Base-by-base conservation (phyloP, 2,329 filamentous ascomycete genomes). In the Nigrograna mackinnonii region DNA sequence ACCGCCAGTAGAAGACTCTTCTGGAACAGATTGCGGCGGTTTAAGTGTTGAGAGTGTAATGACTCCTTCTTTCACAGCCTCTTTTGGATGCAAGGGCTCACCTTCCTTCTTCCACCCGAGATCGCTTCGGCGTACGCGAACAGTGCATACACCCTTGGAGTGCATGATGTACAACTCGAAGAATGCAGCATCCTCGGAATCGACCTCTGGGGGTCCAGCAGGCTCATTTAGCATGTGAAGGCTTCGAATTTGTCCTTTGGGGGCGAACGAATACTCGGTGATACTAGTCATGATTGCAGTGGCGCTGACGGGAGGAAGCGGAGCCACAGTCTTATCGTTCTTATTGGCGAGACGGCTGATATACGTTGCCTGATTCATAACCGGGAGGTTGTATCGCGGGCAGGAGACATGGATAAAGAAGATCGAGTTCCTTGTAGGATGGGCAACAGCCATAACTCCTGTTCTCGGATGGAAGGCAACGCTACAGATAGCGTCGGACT, bases 141-240 rank as follows among this genome's bases (percentile, higher is more conserved):
- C 68, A 58, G 89, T 92, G 14, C 91, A 91, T n/a, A 97, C 91
- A 47, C 94, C 94, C 72, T 91, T 95, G 9, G 94, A 96, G 69
- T 99, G 92, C 86, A 96, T 95, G 22, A 90, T 87, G 66, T 99
- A 99, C 7, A 99, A 79, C 73, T 99, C 94, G 60, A 99, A 97
- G 12, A 96, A 73, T 0, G 86, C 84, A 13, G 83, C 82, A 50
- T 94, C 87, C 17, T 86, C 84, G 2, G 75, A 70, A 16, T 70
- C 67, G 28, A 82, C 80, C 46, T 83, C 77, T 5, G 78, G 72
- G 55, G 65, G 40, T 48, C 83, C 80, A 41, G 85, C 81, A 22
- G 87, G 84, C 55, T 79, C 85, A 58, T 85, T 83, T 19, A 97
- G 79, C 60, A 99, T 89, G 60, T 96, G 91, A 42, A 99, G 74